Percentiles rank a stretch among this genome's conserved stretches.
Conservation (phyloP, 1,139 yeast genomes). For the Geotrichum cucujoidarum region DNA sequence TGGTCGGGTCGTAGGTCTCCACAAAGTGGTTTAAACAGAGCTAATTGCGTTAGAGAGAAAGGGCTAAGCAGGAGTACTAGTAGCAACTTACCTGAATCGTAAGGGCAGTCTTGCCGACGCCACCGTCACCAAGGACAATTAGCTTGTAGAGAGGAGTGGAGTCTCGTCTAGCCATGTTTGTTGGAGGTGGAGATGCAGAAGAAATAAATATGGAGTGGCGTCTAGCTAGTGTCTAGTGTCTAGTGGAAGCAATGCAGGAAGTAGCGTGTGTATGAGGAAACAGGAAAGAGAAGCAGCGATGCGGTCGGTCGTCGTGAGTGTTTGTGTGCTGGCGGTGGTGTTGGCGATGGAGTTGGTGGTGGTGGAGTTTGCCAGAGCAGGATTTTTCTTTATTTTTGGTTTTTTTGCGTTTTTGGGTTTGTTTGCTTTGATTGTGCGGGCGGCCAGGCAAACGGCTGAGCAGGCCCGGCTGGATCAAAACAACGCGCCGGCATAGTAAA, state of each 20-base stretch:
- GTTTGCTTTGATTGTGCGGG: too few species aligned
- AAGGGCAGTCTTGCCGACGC: conserved; percentile 92
- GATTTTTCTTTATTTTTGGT: too few species aligned
- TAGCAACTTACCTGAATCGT: conserved; percentile 82
- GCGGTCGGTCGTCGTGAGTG: too few species aligned
- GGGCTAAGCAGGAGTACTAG: too few species aligned
- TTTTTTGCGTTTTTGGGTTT: too few species aligned
- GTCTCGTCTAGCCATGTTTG: conserved; percentile 19
- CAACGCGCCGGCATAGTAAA: too few species aligned
- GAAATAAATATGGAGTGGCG: not conserved
- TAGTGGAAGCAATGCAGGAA: not conserved
- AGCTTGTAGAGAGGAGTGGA: conserved; percentile 49
- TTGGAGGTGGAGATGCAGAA: not conserved
- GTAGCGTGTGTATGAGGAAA: not conserved
- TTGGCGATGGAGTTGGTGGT: too few species aligned
- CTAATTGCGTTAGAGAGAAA: too few species aligned
- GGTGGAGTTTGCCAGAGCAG: too few species aligned
- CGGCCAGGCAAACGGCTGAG: too few species aligned
- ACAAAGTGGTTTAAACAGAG: conserved; percentile 40
- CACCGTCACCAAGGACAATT: conserved; percentile 96
- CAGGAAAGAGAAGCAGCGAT: not conserved
- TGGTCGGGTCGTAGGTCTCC: conserved; percentile 85
- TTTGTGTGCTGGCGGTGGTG: too few species aligned
- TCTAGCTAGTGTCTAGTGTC: not conserved
- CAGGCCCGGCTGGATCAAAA: too few species aligned